A percentile compares a stretch with the other conserved stretches of the same genome.
These are phyloP conservation scores for Acanthamoeba royreba DNA, from an alignment of 208 protist genomes.

Conservation along the genomic window DNA sequence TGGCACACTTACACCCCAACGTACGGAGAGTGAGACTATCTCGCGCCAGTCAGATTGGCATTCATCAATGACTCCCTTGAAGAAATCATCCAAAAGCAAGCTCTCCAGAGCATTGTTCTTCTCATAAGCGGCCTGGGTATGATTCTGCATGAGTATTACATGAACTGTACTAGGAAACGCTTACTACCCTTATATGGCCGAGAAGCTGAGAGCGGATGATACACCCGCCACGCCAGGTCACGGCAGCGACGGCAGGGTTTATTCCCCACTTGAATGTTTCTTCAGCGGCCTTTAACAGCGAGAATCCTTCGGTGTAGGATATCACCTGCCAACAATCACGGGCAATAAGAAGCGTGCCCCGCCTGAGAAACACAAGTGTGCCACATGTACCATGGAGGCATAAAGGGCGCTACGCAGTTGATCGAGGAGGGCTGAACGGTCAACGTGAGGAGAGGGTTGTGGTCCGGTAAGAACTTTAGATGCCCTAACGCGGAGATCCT, in stretches of 20 bases:
- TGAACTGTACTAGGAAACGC: background rate
- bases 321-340: slow-evolving; percentile 52
- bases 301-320: slow-evolving; percentile 87
- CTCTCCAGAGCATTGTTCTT: slow-evolving; percentile 68
- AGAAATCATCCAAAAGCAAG: slow-evolving; percentile 78
- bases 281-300: slow-evolving; percentile 72
- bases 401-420: slow-evolving; percentile 81
- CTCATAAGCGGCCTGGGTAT: slow-evolving; percentile 73
- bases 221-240: slow-evolving; percentile 88
- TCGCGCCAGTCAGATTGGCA: slow-evolving; percentile 67
- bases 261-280: background rate
- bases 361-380: too few species aligned
- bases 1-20: slow-evolving; percentile 80
- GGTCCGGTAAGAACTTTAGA: background rate
- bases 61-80: slow-evolving; percentile 53
- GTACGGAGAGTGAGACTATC: slow-evolving; percentile 63
- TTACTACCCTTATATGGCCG: slow-evolving; percentile 70
- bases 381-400: too few species aligned
- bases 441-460: slow-evolving; percentile 29
- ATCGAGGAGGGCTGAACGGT: slow-evolving; percentile 69
- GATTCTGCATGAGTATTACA: background rate
- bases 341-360: too few species aligned
- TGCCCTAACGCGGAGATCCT: background rate
- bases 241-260: slow-evolving; percentile 65
- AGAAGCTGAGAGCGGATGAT: slow-evolving; percentile 89